These are phyloP conservation scores for Metschnikowia shivogae DNA, from an alignment of 805 yeast genomes.

Conservation along the genomic window DNA sequence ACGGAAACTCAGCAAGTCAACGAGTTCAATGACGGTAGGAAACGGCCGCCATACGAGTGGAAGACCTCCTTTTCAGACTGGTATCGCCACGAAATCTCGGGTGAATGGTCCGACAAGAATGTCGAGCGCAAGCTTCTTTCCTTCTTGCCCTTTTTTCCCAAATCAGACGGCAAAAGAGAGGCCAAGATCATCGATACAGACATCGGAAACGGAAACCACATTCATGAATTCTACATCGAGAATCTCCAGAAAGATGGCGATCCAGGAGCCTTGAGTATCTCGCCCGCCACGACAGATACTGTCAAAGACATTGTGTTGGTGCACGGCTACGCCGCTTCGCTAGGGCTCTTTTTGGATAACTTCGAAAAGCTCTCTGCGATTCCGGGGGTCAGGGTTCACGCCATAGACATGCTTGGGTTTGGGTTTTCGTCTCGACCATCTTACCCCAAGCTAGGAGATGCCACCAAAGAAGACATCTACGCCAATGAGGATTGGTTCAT, in stretches of 20 bases:
- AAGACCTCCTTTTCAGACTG: conserved; percentile 15
- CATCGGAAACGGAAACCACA: conserved; percentile 50
- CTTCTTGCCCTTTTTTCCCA: conserved; percentile 56
- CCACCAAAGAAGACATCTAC: conserved; percentile 32
- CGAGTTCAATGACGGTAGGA: conserved; percentile 15
- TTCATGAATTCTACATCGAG: conserved; percentile 72
- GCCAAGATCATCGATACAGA: conserved; percentile 51
- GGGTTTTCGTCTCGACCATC: conserved; percentile 63
- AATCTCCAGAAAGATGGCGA: conserved; percentile 40
- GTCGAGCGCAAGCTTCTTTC: conserved; percentile 47
- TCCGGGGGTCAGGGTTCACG: conserved; percentile 57
- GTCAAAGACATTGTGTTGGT: conserved; percentile 61
- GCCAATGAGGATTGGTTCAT: conserved; percentile 42
- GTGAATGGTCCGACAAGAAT: conserved; percentile 20
- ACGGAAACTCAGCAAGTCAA: conserved; percentile 4
- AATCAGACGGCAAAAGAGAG: conserved; percentile 43
- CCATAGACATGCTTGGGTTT: conserved; percentile 68
- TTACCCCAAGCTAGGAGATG: conserved; percentile 30
- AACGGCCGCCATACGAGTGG: conserved; percentile 15
- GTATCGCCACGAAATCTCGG: conserved; percentile 14
- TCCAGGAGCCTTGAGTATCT: not conserved
- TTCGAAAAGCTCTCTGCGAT: conserved; percentile 46
- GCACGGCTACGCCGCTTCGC: conserved; percentile 93
- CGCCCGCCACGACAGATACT: conserved; percentile 4
- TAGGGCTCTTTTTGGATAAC: conserved; percentile 76